phyloP scores from a whole-genome alignment of 73 alveolate genomes.

The Blepharisma japonicum region DNA sequence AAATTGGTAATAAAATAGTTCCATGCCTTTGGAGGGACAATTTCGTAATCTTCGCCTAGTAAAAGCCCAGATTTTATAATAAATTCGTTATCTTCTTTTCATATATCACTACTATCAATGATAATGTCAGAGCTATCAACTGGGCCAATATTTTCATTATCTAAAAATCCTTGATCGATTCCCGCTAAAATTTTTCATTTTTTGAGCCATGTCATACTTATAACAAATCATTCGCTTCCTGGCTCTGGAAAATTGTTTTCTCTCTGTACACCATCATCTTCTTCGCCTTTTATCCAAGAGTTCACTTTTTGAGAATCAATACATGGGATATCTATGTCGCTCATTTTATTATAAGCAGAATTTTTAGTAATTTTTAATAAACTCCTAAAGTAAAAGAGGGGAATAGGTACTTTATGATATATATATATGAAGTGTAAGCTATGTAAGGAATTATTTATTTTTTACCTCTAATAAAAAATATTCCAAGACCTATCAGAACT shows the following conservation, averaged over 20 bases:
- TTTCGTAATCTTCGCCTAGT: conserved; percentile 3
- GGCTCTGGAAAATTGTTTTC: not conserved
- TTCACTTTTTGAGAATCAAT: not conserved
- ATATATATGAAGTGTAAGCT: too few relatives aligned
- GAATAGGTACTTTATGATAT: too few relatives aligned
- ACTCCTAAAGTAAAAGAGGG: too few relatives aligned
- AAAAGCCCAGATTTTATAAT: not conserved
- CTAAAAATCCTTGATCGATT: not conserved
- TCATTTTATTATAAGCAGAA: too few relatives aligned
- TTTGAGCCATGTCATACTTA: conserved; percentile 23
- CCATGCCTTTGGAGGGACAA: conserved; percentile 29
- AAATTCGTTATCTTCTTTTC: not conserved
- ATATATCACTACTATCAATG: not conserved
- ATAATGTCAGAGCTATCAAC: conserved; percentile 22
- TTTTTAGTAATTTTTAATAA: too few relatives aligned
- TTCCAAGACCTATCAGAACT: too few relatives aligned
- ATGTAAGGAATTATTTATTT: too few relatives aligned
- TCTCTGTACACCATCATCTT: not conserved
- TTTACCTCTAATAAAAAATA: too few relatives aligned
- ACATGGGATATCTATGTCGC: too few relatives aligned
- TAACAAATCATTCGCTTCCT: not conserved
- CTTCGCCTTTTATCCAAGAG: conserved; percentile 21
- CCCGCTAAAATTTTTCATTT: conserved; percentile 1
- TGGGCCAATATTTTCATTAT: not conserved
- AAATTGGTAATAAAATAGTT: not conserved